Base-by-base conservation (phyloP, 2,329 filamentous ascomycete genomes). In the Gnomoniopsis smithogilvyi region DNA sequence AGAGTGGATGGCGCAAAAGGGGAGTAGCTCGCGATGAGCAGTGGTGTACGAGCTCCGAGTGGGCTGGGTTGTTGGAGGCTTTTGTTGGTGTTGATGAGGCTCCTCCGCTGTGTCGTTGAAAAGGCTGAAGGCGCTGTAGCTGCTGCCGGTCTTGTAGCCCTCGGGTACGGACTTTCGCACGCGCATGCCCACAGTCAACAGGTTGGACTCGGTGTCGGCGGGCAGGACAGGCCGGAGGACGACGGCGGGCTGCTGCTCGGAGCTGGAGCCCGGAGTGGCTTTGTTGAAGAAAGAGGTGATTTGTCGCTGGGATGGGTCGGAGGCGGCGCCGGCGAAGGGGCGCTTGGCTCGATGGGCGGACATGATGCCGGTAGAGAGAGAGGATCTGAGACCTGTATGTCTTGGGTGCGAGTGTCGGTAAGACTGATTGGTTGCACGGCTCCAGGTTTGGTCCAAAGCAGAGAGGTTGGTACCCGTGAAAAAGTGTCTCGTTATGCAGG, bases 151-250 rank as follows among this genome's bases (percentile, higher is more conserved):
- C 78, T 96, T 96, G 81, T 97, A 97, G 61, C 94, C 94, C 71
- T 97, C 93, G 0, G 92, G 89, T 8, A 98, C 90, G 12, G 90
- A 90, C 77, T 98, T 98, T 70, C 94, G 89, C 53, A 98, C 83
- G 24, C 94, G 88, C 92, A 97, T 97, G 67, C 94, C 94, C 64
- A 98, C 94, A 67, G 83, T 91, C 46, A 97, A 80, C n/a, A 98
- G 86, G 63, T 90, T 90, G 38, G 92, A 82, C 73, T 96, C 91
- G 34, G 96, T 80, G 8, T 79, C 79, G 24, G 80, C 73, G 1
- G 91, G 86, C 15, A 93, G 78, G 70, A 74, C 65, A 12, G 61
- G 34, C 6, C 64, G 64, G 17, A 67, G 55, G 34, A 59, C 33
- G 69, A 73, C 30, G 76, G 75, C 26, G 80, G 72, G 46, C 14